Evolutionary conservation across 2,329 filamentous ascomycete genomes (phyloP).

Genomic region (Aspergillus fructus): DNA sequence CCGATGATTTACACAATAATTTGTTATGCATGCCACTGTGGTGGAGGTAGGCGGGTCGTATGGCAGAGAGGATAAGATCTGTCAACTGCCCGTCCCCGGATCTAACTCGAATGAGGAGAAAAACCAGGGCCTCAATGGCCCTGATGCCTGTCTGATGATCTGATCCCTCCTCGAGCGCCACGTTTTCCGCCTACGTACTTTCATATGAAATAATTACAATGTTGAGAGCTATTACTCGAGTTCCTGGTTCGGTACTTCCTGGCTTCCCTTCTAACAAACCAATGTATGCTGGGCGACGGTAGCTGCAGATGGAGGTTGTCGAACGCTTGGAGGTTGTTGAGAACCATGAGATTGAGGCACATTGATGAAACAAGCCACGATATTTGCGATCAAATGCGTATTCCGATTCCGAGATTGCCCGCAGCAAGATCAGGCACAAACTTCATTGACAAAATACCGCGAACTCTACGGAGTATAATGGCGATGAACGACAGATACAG

Average conservation of each 20-base stretch:
- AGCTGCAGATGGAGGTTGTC: conserved; percentile 10
- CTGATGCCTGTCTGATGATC: conserved; percentile 1
- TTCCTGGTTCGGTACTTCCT: background rate
- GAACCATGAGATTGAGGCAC: background rate
- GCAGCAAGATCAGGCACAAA: conserved; percentile 18
- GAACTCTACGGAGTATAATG: background rate
- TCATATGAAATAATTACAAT: background rate
- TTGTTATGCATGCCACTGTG: conserved; percentile 1
- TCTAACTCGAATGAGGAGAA: conserved; percentile 8
- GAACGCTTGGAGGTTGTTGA: background rate
- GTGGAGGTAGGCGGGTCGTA: conserved; percentile 10
- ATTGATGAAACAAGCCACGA: conserved; percentile 14
- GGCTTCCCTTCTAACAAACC: background rate
- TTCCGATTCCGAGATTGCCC: conserved; percentile 10
- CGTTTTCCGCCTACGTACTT: conserved; percentile 14
- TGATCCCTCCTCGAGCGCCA: conserved; percentile 14
- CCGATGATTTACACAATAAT: conserved; percentile 5
- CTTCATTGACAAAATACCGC: conserved; percentile 7
- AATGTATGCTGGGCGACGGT: conserved; percentile 3
- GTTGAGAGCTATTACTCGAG: background rate
- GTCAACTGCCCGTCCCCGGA: conserved; percentile 27
- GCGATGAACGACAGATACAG: background rate
- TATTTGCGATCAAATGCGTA: conserved; percentile 9
- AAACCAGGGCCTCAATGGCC: conserved; percentile 11
- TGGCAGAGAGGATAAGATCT: conserved; percentile 27